These are phyloP conservation scores for Quercus dentata DNA, from an alignment of 306 rosid genomes.

Conservation along the genomic window DNA sequence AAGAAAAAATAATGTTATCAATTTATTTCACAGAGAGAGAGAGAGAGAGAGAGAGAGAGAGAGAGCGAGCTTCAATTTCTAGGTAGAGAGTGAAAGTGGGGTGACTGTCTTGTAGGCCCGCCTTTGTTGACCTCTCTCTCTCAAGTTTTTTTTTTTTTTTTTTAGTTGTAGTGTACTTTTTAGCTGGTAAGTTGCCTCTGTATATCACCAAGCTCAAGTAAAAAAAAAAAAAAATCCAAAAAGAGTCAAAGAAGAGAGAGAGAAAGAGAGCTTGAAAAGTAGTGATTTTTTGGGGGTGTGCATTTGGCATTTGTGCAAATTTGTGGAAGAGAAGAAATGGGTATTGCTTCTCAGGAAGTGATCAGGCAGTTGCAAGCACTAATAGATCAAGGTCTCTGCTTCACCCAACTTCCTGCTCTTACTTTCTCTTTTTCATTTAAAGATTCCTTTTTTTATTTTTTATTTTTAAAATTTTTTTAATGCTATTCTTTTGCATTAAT, in stretches of 20 bases:
- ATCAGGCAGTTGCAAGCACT: slow-evolving; percentile 55
- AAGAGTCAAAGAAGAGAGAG: not conserved
- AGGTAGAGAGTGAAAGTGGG: not conserved
- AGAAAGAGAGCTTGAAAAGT: not conserved
- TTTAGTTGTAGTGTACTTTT: not conserved
- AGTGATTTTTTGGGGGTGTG: slow-evolving; percentile 7
- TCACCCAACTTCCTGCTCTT: not conserved
- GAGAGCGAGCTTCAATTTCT: not conserved
- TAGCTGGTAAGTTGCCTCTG: slow-evolving; percentile 1
- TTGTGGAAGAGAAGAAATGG: slow-evolving; percentile 41
- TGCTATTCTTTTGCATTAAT: not conserved
- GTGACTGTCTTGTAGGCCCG: slow-evolving; percentile 24
- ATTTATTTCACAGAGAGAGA: not conserved
- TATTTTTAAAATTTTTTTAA: not conserved
- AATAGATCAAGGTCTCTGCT: slow-evolving; percentile 72
- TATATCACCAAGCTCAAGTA: not conserved
- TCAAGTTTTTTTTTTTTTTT: not conserved
- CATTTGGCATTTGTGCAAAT: not conserved
- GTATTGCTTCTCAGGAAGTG: slow-evolving; percentile 68
- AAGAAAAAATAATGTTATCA: not conserved
- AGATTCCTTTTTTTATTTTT: not conserved
- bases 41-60: not conserved
- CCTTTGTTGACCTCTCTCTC: slow-evolving; percentile 40
- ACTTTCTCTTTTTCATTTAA: not conserved
- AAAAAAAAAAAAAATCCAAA: not conserved